Percentiles rank a stretch among this genome's conserved stretches.
Evolutionary conservation across 148 eudicot genomes (phyloP).

Genomic region (Selenicereus undatus): DNA sequence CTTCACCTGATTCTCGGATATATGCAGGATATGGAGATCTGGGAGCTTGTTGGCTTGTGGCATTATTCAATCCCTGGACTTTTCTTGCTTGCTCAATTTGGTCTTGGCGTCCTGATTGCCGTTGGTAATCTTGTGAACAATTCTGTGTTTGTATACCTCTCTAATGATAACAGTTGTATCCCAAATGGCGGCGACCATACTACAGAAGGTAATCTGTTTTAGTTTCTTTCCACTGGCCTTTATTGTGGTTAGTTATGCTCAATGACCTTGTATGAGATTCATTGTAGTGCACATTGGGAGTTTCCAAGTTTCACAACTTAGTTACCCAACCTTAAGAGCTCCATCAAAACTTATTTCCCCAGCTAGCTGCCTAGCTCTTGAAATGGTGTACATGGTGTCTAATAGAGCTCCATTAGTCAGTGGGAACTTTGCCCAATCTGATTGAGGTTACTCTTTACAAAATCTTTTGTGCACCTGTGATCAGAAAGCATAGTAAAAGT

Average conservation of each 20-base stretch:
- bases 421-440: not conserved
- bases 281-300: constrained; percentile 1
- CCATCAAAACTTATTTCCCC: not conserved
- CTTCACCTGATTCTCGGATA: constrained; percentile 9
- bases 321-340: not conserved
- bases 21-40: constrained; percentile 82
- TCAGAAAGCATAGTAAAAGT: not conserved
- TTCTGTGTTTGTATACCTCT: constrained; percentile 73
- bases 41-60: constrained; percentile 99
- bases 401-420: not conserved
- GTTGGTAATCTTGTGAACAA: constrained; percentile 96
- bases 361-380: not conserved
- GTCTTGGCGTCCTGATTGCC: constrained; percentile 86
- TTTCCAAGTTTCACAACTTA: not conserved
- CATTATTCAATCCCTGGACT: constrained; percentile 92
- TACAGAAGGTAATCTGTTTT: constrained; percentile 57
- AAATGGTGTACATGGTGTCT: not conserved
- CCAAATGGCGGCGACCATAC: constrained; percentile 51
- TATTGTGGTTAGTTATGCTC: not conserved
- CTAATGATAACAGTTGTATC: constrained; percentile 52
- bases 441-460: not conserved
- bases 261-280: constrained; percentile 1
- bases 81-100: constrained; percentile 89
- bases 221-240: not conserved
- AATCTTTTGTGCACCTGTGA: not conserved